Base-by-base conservation (phyloP, 2,329 filamentous ascomycete species). In the Monilinia vaccinii-corymbosi region DNA sequence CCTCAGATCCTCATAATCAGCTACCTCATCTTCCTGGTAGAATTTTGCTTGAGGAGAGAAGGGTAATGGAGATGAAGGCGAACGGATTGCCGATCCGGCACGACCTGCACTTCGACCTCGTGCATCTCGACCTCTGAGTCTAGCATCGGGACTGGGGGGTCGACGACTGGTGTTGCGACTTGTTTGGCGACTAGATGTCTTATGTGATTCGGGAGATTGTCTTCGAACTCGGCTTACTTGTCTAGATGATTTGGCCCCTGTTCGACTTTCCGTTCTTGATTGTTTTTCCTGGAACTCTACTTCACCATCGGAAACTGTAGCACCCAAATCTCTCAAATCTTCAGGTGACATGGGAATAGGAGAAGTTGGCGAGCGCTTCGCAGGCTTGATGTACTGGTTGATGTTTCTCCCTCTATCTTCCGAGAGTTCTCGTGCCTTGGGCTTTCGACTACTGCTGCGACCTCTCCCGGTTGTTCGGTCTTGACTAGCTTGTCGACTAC, bases 281-380 rank as follows among this genome's bases (percentile, higher is more conserved):
- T 47, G 53, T 63, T 67, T 45, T 63, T 64, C 66, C 1, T 58
- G 56, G 34, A 60, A 58, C n/a, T 69, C 69, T 9, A 50, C 47
- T 65, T 58, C 73, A 71, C 61, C 69, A 65, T 60, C 70, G 62
- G 63, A 74, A 69, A 68, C 64, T 48, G 63, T 53, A 36, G 69
- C 66, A 63, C 80, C 81, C 53, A 87, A 73, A 66, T 82, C 86
- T 69, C 84, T 83, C 62, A 89, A 72, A 68, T 97, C 91, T 67
- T 96, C 90, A 0, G 91, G 91, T 3, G 92, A 96, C 92, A 97
- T 97, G 3, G 92, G 91, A 2, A 96, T 81, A 0, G 93, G 93
- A 0, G 93, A 97, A 2, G 91, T 95, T 0, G 93, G 93, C 1
- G 93, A 97, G 25, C 89, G 81, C 74, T 96, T 96, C 14, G 85